Evolutionary conservation across 169 alveolate genomes (phyloP).

Genomic region (Plasmodium blacklocki): DNA sequence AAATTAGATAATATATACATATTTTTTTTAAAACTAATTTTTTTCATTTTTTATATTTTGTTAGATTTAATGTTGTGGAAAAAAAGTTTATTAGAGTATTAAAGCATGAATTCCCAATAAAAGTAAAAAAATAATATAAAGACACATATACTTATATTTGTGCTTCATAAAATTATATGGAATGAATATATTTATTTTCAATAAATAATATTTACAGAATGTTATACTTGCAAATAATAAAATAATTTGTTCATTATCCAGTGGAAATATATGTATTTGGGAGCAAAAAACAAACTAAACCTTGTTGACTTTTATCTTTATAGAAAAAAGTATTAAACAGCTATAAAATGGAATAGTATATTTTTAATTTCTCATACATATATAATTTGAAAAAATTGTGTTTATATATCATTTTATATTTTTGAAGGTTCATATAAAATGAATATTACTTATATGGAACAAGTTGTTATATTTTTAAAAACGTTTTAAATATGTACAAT

Average conservation of each 20-base stretch:
- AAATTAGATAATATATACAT: conserved; percentile 14
- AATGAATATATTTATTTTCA: conserved; percentile 14
- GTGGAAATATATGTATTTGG: conserved; percentile 51
- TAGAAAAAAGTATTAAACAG: not conserved
- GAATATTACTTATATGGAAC: too few species aligned
- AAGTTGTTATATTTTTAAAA: too few species aligned
- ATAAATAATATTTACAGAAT: conserved; percentile 38
- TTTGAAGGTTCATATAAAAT: too few species aligned
- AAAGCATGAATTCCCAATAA: conserved; percentile 73
- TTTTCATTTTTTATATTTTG: conserved; percentile 12
- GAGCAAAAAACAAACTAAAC: conserved; percentile 20
- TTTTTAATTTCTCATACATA: not conserved
- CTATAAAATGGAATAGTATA: conserved; percentile 3
- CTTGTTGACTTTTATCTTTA: not conserved
- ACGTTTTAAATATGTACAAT: too few species aligned
- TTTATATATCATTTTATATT: too few species aligned
- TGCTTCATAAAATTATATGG: not conserved
- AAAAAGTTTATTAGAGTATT: conserved; percentile 59
- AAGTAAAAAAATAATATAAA: conserved; percentile 41
- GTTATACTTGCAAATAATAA: conserved; percentile 48
- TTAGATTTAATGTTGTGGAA: conserved; percentile 66
- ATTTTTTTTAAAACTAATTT: conserved; percentile 6
- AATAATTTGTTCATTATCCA: conserved; percentile 44
- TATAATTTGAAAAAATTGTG: not conserved
- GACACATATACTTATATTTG: conserved; percentile 14